phyloP scores from a whole-genome alignment of 257 asterid species.

The Misopates orontium region DNA sequence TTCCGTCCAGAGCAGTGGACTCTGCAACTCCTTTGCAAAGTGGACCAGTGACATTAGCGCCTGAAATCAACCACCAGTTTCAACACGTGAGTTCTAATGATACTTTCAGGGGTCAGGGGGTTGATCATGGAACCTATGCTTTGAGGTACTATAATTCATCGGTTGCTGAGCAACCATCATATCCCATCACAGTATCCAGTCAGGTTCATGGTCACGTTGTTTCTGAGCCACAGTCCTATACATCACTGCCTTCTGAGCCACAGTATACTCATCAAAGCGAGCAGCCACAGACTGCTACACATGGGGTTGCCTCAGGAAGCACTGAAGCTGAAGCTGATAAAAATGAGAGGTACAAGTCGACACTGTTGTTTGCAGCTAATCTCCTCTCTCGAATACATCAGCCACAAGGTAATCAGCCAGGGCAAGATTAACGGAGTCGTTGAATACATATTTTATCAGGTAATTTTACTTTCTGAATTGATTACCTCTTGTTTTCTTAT shows the following conservation, averaged over 20 bases:
- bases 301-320: constrained; percentile 57
- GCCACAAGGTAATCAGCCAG: constrained; percentile 64
- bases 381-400: constrained; percentile 82
- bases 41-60: constrained; percentile 44
- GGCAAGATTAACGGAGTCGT: constrained; percentile 67
- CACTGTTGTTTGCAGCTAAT: constrained; percentile 87
- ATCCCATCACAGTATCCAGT: constrained; percentile 48
- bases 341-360: constrained; percentile 81
- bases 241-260: constrained; percentile 44
- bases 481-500: neutral
- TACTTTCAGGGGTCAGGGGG: constrained; percentile 38
- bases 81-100: constrained; percentile 53
- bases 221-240: constrained; percentile 48
- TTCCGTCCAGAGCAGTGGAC: constrained; percentile 41
- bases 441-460: constrained; percentile 58
- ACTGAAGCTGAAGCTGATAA: constrained; percentile 82
- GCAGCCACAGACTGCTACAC: constrained; percentile 51
- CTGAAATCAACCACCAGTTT: constrained; percentile 52
- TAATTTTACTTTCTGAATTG: constrained; percentile 33
- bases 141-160: constrained; percentile 53
- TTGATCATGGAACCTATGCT: constrained; percentile 55
- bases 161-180: constrained; percentile 46
- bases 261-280: constrained; percentile 51
- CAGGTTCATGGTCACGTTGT: constrained; percentile 45
- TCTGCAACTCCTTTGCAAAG: constrained; percentile 45